Evolutionary conservation across 306 rosid genomes (phyloP).

Genomic region (Malus sieversii): DNA sequence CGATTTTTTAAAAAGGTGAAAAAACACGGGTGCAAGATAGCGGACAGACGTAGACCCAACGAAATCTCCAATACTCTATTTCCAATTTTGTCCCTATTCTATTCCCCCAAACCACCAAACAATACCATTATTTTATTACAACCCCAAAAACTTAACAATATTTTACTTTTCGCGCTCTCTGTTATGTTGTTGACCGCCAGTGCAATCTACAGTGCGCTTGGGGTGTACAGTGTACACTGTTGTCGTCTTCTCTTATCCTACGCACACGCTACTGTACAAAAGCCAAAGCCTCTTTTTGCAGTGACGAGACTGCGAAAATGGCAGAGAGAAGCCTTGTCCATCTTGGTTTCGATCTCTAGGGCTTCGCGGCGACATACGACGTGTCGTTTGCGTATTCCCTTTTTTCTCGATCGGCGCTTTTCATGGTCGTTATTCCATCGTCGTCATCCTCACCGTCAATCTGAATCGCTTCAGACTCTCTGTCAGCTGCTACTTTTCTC

Average conservation of each 20-base stretch:
- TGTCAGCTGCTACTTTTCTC: background rate
- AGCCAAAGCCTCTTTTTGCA: slow-evolving; percentile 3
- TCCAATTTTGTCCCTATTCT: slow-evolving; percentile 19
- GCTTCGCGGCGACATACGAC: slow-evolving; percentile 12
- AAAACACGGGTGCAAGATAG: slow-evolving; percentile 20
- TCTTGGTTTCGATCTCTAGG: slow-evolving; percentile 11
- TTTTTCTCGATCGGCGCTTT: background rate
- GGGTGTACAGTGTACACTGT: slow-evolving; percentile 1
- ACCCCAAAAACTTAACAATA: background rate
- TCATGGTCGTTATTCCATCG: background rate
- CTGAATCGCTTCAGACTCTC: background rate
- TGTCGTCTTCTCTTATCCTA: slow-evolving; percentile 24
- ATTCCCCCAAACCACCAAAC: background rate
- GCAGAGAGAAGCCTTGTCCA: background rate
- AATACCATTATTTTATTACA: background rate
- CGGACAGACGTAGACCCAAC: slow-evolving; percentile 48
- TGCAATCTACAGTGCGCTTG: slow-evolving; percentile 25
- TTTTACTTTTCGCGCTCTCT: background rate
- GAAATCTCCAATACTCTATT: slow-evolving; percentile 7
- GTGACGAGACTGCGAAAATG: background rate
- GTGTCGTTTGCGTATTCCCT: background rate
- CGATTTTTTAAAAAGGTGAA: background rate
- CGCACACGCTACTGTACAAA: slow-evolving; percentile 8
- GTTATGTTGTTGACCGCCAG: slow-evolving; percentile 7
- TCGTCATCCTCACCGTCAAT: background rate